Conservation (phyloP, 257 asterid species). For the Petrea volubilis region DNA sequence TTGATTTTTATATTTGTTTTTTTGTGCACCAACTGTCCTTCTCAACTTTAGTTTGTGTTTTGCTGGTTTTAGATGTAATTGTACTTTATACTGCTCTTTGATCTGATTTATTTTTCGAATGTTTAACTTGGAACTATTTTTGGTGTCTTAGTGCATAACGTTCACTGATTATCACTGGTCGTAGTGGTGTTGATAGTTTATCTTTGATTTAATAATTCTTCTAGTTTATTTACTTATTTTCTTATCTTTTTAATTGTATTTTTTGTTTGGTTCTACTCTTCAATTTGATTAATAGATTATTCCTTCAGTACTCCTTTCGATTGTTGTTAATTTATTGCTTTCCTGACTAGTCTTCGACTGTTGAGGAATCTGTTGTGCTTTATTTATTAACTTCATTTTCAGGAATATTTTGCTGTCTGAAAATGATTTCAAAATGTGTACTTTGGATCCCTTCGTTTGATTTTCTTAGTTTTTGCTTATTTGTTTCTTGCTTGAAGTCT, state of each 20-base stretch:
- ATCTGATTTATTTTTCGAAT: not conserved
- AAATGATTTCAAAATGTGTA: slow-evolving; percentile 7
- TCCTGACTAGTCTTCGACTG: not conserved
- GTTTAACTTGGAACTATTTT: not conserved
- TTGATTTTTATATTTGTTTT: not conserved
- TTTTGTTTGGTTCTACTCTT: not conserved
- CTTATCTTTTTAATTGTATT: not conserved
- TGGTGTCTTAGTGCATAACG: too few relatives aligned
- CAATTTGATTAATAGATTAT: not conserved
- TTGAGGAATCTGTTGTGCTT: slow-evolving; percentile 1
- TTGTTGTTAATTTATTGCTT: not conserved
- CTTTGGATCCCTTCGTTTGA: slow-evolving; percentile 12
- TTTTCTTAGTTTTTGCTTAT: slow-evolving; percentile 6
- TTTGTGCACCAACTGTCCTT: not conserved
- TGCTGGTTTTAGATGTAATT: not conserved
- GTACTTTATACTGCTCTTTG: slow-evolving; percentile 1
- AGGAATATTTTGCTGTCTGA: slow-evolving; percentile 4
- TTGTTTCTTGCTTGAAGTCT: not conserved
- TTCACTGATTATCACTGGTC: not conserved
- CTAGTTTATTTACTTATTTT: not conserved
- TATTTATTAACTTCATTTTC: slow-evolving; percentile 8
- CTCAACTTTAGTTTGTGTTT: not conserved
- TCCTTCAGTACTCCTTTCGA: not conserved
- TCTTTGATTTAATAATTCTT: not conserved
- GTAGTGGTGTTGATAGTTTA: slow-evolving; percentile 7